Evolutionary conservation across 2,329 filamentous ascomycete genomes (phyloP).

Genomic region (Akanthomyces muscarius): DNA sequence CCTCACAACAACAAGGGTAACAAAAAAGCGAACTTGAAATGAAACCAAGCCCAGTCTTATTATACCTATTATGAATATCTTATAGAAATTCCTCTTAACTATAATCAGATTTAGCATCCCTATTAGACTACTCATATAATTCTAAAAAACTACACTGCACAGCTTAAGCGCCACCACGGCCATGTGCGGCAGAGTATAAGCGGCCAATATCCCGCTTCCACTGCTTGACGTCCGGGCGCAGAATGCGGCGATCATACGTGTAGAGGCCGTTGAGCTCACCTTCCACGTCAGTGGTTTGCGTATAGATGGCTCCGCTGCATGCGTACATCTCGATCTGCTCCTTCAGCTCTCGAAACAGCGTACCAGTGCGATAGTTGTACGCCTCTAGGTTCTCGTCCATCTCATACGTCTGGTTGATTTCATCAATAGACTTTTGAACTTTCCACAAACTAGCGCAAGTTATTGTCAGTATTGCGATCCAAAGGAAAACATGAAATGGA

Average conservation of each 20-base stretch:
- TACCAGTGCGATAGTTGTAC: conserved; percentile 64
- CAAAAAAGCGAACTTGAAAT: no score
- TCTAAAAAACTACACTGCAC: no score
- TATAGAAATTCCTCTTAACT: no score
- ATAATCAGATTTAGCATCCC: no score
- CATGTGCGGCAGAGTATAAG: conserved; percentile 53
- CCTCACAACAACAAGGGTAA: no score
- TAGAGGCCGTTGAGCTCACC: conserved; percentile 69
- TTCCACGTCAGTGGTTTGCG: conserved; percentile 71
- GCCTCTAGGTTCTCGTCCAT: conserved; percentile 52
- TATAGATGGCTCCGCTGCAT: conserved; percentile 67
- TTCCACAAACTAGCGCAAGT: conserved; percentile 56
- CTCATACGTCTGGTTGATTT: conserved; percentile 65
- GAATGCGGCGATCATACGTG: conserved; percentile 61
- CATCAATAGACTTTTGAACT: conserved; percentile 51
- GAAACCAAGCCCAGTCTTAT: no score
- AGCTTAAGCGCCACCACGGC: conserved; percentile 20
- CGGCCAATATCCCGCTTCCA: conserved; percentile 59
- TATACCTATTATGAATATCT: no score
- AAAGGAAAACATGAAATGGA: background rate
- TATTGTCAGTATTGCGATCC: background rate
- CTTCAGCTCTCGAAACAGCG: conserved; percentile 57
- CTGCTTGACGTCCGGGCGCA: conserved; percentile 52
- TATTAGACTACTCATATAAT: no score
- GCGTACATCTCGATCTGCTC: conserved; percentile 57